Base-by-base conservation (phyloP, 2,329 filamentous ascomycete species). In the Blastomyces silverae region DNA sequence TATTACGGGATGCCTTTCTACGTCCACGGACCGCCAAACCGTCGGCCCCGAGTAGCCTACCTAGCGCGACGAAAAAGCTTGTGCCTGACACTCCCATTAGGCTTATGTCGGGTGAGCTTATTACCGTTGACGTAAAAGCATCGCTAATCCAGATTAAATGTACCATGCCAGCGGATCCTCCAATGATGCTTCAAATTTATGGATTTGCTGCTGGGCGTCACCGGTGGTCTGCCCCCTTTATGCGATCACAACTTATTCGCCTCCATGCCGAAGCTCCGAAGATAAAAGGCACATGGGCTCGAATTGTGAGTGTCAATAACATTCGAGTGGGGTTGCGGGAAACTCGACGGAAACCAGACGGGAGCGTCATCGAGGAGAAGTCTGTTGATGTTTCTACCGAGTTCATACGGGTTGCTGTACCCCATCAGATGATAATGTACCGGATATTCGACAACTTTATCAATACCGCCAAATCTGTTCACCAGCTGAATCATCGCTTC, bases 401-500 rank as follows among this genome's bases (percentile, higher is more conserved):
- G 69, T 92, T 92, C 11, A 89, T 97, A 67, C 87, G 94, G 15
- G 75, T 97, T 56, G 91, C 89, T 6, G 87, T 99, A 13, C 94
- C 95, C 1, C 92, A 97, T 76, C 92, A 96, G 71, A 85, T 99
- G 70, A 86, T 95, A 31, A 84, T 97, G 72, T 89, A 94, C 76
- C 89, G 88, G 66, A 89, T 99, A 66, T 89, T 93, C n/a, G 94
- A 99, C 78, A 99, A 97, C 71, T 81, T 95, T 62, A 86, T 90
- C 70, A 99, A 97, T 71, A 87, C 90, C 0, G 79, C 90, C 69
- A 99, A 99, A 76, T 89, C 92, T 1, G 86, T 89, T 20, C 84
- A 93, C 73, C 94, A 99, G 72, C 83, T 99, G n/a, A 90, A 95
- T 68, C 91, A 97, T 77, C 88, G 93, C 13, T 96, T 97, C 80